phyloP scores from a whole-genome alignment of 805 yeast species.

The Spathaspora girioi region DNA sequence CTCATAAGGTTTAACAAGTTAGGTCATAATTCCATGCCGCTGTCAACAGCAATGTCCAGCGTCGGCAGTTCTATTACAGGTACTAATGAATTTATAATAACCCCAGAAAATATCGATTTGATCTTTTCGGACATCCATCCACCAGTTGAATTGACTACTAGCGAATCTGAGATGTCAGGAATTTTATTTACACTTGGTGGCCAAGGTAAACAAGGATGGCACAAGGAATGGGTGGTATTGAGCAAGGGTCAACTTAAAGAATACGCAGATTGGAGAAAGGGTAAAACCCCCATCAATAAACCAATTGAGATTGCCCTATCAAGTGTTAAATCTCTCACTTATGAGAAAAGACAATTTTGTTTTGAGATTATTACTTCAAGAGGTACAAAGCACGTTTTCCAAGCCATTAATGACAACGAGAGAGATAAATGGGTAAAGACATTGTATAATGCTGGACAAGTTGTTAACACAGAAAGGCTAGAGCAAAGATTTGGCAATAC shows the following conservation, averaged over 20 bases:
- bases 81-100: conserved; percentile 15
- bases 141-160: conserved; percentile 4
- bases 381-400: conserved; percentile 66
- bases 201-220: conserved; percentile 72
- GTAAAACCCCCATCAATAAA: conserved; percentile 53
- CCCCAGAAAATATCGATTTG: conserved; percentile 25
- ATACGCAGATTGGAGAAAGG: conserved; percentile 77
- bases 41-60: not conserved
- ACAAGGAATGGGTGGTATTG: conserved; percentile 81
- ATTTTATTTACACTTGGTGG: conserved; percentile 58
- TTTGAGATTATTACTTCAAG: conserved; percentile 73
- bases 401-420: conserved; percentile 68
- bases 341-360: conserved; percentile 53
- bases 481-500: conserved; percentile 6
- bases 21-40: conserved; percentile 7
- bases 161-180: conserved; percentile 39
- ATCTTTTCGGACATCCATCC: conserved; percentile 18
- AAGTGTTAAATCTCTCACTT: conserved; percentile 47
- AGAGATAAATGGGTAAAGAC: conserved; percentile 65
- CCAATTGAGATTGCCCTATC: conserved; percentile 74
- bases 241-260: conserved; percentile 66
- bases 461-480: conserved; percentile 24
- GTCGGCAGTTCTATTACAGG: not conserved
- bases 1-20: conserved; percentile 25
- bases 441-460: conserved; percentile 55